phyloP scores from a whole-genome alignment of 495 filamentous ascomycete species.

The Xylaria bambusicola region DNA sequence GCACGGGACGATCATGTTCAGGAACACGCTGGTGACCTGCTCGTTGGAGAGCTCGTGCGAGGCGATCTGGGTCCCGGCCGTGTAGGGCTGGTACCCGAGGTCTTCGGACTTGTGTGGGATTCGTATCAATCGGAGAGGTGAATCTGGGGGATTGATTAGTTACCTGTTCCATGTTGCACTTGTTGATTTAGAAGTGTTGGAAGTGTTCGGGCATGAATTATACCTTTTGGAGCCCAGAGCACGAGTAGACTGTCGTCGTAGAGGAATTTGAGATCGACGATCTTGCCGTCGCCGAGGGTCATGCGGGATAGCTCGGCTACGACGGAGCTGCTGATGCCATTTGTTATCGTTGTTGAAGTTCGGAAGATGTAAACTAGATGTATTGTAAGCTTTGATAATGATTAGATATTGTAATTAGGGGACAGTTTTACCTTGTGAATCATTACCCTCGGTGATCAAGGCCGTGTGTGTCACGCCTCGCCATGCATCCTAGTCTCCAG shows the following conservation, averaged over 20 bases:
- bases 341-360: slow-evolving; percentile 39
- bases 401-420: neutral
- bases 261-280: slow-evolving; percentile 54
- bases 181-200: too few species aligned
- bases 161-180: too few species aligned
- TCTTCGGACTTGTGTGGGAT: slow-evolving; percentile 33
- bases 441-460: slow-evolving; percentile 22
- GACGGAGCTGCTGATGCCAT: slow-evolving; percentile 43
- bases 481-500: slow-evolving; percentile 29
- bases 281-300: slow-evolving; percentile 39
- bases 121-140: slow-evolving; percentile 27
- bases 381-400: neutral
- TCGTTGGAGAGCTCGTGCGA: slow-evolving; percentile 30
- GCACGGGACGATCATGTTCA: slow-evolving; percentile 31
- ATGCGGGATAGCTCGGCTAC: slow-evolving; percentile 37
- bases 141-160: too few species aligned
- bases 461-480: slow-evolving; percentile 40
- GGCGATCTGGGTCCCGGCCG: slow-evolving; percentile 13
- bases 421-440: slow-evolving; percentile 23
- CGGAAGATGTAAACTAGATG: slow-evolving; percentile 49
- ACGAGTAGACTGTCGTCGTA: slow-evolving; percentile 45
- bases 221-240: slow-evolving; percentile 45
- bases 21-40: slow-evolving; percentile 23
- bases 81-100: slow-evolving; percentile 26
- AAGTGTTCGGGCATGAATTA: too few species aligned